These are phyloP conservation scores for Alternaria incomplexa DNA, from an alignment of 2,329 filamentous ascomycete genomes.

Conservation along the genomic window DNA sequence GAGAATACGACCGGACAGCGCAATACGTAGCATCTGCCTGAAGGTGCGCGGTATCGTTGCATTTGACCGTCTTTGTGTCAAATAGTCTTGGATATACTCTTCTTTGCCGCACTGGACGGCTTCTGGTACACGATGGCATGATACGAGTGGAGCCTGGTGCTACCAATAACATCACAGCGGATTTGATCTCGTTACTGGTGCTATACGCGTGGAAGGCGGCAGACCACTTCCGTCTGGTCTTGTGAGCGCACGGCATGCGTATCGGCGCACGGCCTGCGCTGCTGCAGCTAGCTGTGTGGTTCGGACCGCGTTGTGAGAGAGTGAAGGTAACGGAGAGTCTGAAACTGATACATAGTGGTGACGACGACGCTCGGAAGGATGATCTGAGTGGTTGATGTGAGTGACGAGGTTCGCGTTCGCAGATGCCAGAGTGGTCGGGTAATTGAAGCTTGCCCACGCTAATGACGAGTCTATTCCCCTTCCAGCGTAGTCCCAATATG, in stretches of 20 bases:
- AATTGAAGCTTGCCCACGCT: constrained; percentile 15
- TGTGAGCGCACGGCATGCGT: neutral
- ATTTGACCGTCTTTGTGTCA: neutral
- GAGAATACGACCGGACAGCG: neutral
- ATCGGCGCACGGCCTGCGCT: constrained; percentile 1
- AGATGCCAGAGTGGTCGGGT: constrained; percentile 19
- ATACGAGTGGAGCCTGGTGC: neutral
- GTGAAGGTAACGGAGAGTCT: neutral
- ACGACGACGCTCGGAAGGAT: neutral
- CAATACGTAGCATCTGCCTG: neutral
- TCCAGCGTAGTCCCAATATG: constrained; percentile 4
- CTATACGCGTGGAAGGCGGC: neutral
- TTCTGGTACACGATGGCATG: neutral
- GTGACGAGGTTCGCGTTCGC: constrained; percentile 12
- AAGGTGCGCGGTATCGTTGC: neutral
- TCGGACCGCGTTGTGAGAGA: neutral
- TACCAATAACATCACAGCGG: neutral
- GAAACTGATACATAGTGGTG: neutral
- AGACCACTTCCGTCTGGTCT: neutral
- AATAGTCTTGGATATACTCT: neutral
- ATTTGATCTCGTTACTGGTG: neutral
- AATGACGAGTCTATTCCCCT: constrained; percentile 3
- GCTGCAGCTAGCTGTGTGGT: neutral
- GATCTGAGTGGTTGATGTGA: constrained; percentile 18
- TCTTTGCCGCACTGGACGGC: neutral